phyloP scores from a whole-genome alignment of 164 flowering plant genomes.

The Protea cynaroides region DNA sequence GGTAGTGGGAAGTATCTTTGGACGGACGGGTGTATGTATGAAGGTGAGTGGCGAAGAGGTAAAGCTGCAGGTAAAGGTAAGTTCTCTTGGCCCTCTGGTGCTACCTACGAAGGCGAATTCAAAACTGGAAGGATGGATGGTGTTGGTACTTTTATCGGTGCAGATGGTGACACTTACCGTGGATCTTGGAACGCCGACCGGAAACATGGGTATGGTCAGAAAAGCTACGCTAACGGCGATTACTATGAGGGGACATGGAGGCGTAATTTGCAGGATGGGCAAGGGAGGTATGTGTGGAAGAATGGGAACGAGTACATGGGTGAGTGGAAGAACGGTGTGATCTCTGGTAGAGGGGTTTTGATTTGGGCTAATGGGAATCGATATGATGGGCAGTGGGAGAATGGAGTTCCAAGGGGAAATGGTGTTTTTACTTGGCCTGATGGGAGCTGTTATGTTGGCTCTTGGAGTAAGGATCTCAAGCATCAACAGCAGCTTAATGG shows the following conservation, averaged over 20 bases:
- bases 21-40: constrained; percentile 88
- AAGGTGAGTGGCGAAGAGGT: constrained; percentile 76
- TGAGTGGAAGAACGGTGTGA: constrained; percentile 36
- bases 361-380: constrained; percentile 40
- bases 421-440: constrained; percentile 37
- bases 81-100: constrained; percentile 89
- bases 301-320: constrained; percentile 38
- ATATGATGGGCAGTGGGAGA: constrained; percentile 40
- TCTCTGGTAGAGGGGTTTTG: constrained; percentile 32
- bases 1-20: constrained; percentile 83
- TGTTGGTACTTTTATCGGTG: constrained; percentile 17
- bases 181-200: constrained; percentile 17
- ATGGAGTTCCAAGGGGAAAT: constrained; percentile 38
- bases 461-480: constrained; percentile 25
- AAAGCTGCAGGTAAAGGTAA: constrained; percentile 77
- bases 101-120: constrained; percentile 37
- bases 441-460: constrained; percentile 37
- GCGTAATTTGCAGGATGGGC: constrained; percentile 17
- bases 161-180: constrained; percentile 18
- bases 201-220: constrained; percentile 19
- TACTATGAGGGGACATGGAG: constrained; percentile 17
- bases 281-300: constrained; percentile 32
- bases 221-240: constrained; percentile 20
- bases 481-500: constrained; percentile 15
- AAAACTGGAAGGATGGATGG: constrained; percentile 22